A percentile compares a stretch with the other conserved stretches of the same genome.
Evolutionary conservation across 768 basidiomycete genomes (phyloP).

Genomic region (Leccinum uliginosum): DNA sequence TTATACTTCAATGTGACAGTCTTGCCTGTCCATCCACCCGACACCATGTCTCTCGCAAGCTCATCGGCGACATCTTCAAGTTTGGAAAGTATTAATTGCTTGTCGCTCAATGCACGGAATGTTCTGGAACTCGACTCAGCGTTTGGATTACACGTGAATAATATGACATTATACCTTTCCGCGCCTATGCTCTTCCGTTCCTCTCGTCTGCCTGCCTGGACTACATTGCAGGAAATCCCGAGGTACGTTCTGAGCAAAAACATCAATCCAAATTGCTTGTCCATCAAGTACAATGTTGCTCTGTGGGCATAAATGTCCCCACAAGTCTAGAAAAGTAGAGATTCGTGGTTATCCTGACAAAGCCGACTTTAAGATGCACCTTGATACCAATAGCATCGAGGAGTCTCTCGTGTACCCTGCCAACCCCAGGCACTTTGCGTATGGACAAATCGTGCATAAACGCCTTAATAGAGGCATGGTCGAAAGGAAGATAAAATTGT

Average conservation of each 20-base stretch:
- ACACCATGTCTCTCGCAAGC: slow-evolving; percentile 74
- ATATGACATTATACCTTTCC: slow-evolving; percentile 54
- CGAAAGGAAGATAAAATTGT: slow-evolving; percentile 74
- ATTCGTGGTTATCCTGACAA: background rate
- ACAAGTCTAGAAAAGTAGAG: slow-evolving; percentile 55
- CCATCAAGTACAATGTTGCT: slow-evolving; percentile 72
- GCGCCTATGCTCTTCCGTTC: slow-evolving; percentile 91
- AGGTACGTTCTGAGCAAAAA: slow-evolving; percentile 78
- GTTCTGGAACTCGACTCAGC: slow-evolving; percentile 45
- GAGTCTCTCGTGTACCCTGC: slow-evolving; percentile 84
- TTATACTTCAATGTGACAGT: slow-evolving; percentile 94
- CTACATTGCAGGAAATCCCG: slow-evolving; percentile 81
- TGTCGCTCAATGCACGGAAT: slow-evolving; percentile 64
- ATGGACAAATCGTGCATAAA: slow-evolving; percentile 85
- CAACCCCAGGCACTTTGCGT: slow-evolving; percentile 85
- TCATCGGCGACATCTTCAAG: slow-evolving; percentile 79
- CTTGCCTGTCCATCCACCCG: slow-evolving; percentile 79
- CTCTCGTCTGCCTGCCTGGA: slow-evolving; percentile 70
- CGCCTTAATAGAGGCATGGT: slow-evolving; percentile 52
- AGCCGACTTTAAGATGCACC: slow-evolving; percentile 30
- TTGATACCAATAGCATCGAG: slow-evolving; percentile 85
- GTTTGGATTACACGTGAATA: background rate
- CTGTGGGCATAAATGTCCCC: slow-evolving; percentile 83
- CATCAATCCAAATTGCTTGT: slow-evolving; percentile 78
- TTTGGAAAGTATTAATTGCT: slow-evolving; percentile 65